These are phyloP conservation scores for Cutaneotrichosporon cavernicola DNA, from an alignment of 1,284 basidiomycete species.

Conservation along the genomic window DNA sequence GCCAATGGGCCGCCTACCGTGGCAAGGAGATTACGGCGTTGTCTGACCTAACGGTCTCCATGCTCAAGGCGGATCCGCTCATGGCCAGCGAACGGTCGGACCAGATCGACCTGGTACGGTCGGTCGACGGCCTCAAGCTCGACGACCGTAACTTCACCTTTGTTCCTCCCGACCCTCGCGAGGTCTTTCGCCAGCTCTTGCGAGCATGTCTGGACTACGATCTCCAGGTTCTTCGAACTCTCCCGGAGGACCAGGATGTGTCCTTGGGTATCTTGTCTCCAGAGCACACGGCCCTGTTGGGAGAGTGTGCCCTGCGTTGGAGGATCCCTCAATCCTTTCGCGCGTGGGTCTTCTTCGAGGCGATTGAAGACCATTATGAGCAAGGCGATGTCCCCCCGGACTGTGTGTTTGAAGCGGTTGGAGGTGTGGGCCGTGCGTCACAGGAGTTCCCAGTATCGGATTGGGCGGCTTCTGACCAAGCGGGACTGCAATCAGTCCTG, in stretches of 20 bases:
- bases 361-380: slow-evolving; percentile 84
- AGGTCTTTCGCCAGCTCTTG: slow-evolving; percentile 79
- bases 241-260: slow-evolving; percentile 94
- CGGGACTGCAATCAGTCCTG: slow-evolving; percentile 28
- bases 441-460: slow-evolving; percentile 67
- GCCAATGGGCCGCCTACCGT: slow-evolving; percentile 81
- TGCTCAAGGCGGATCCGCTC: slow-evolving; percentile 25
- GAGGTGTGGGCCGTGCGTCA: slow-evolving; percentile 67
- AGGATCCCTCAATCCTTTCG: slow-evolving; percentile 77
- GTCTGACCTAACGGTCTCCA: slow-evolving; percentile 52
- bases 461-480: slow-evolving; percentile 72
- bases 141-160: slow-evolving; percentile 57
- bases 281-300: slow-evolving; percentile 76
- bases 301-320: slow-evolving; percentile 87
- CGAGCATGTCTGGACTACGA: slow-evolving; percentile 81
- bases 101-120: slow-evolving; percentile 66
- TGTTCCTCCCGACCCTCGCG: slow-evolving; percentile 84
- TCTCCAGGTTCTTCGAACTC: slow-evolving; percentile 81
- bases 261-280: slow-evolving; percentile 87
- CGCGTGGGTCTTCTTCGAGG: slow-evolving; percentile 75
- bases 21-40: slow-evolving; percentile 78
- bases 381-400: slow-evolving; percentile 88
- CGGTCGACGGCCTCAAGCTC: slow-evolving; percentile 30
- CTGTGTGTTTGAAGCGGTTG: slow-evolving; percentile 86
- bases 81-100: slow-evolving; percentile 16